These are phyloP conservation scores for Penicillium freii DNA, from an alignment of 2,329 filamentous ascomycete genomes.

Conservation along the genomic window DNA sequence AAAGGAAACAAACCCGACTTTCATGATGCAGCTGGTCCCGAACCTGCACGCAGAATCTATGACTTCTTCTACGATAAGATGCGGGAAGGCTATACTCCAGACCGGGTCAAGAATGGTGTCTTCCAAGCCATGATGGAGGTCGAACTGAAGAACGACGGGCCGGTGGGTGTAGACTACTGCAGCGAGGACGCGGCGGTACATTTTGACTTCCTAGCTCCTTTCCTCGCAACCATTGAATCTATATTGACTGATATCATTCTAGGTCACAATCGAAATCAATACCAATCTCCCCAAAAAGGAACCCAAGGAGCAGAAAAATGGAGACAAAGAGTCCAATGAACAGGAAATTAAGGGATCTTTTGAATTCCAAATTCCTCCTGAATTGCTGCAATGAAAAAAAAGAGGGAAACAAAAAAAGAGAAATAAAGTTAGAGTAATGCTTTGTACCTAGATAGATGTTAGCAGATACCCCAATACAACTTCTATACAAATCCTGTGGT, in stretches of 20 bases:
- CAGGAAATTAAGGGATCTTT: conserved; percentile 16
- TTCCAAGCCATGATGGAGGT: conserved; percentile 99
- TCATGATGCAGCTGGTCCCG: conserved; percentile 76
- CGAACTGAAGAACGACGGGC: conserved; percentile 80
- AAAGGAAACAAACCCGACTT: conserved; percentile 97
- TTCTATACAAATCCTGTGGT: background rate
- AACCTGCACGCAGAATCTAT: conserved; percentile 78
- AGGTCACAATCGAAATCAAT: conserved; percentile 49
- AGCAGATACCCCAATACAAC: conserved; percentile 7
- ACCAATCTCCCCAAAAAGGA: conserved; percentile 46
- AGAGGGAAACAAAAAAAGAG: background rate
- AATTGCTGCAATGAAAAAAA: conserved; percentile 24
- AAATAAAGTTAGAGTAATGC: conserved; percentile 8
- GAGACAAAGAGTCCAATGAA: conserved; percentile 6
- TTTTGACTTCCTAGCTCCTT: conserved; percentile 31
- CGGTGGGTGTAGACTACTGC: conserved; percentile 62
- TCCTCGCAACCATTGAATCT: conserved; percentile 14
- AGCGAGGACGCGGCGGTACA: conserved; percentile 58
- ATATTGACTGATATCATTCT: conserved; percentile 14
- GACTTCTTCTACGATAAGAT: conserved; percentile 78
- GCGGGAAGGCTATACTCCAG: conserved; percentile 65
- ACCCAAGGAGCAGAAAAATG: conserved; percentile 21
- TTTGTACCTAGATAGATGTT: conserved; percentile 8
- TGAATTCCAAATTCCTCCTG: conserved; percentile 29
- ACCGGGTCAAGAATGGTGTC: conserved; percentile 86